A percentile compares a stretch with the other conserved stretches of the same genome.
Conservation (phyloP, 1,284 basidiomycete species). For the Sphaerobolus stellatus region DNA sequence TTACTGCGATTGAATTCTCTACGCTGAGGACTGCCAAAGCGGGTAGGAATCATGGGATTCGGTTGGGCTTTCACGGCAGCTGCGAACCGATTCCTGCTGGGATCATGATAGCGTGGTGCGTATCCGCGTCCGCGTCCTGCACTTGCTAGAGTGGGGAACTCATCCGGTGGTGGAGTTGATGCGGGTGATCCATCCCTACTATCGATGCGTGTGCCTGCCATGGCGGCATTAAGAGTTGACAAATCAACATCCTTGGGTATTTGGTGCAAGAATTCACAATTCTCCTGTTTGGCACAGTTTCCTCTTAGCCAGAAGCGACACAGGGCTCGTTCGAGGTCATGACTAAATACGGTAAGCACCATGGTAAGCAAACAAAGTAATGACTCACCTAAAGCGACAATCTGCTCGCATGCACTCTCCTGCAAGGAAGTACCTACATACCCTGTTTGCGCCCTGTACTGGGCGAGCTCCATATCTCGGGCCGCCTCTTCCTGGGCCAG, state of each 20-base stretch:
- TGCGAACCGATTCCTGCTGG: constrained; percentile 81
- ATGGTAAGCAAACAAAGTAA: background rate
- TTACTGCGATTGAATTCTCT: constrained; percentile 14
- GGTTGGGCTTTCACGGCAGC: constrained; percentile 71
- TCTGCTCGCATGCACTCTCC: constrained; percentile 95
- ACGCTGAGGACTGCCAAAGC: background rate
- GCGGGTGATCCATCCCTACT: constrained; percentile 38
- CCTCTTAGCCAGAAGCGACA: constrained; percentile 98
- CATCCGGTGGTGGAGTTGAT: constrained; percentile 60
- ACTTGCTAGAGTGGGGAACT: constrained; percentile 83
- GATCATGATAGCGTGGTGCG: constrained; percentile 50
- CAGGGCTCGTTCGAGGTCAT: constrained; percentile 88
- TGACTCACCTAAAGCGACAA: constrained; percentile 89
- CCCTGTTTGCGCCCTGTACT: constrained; percentile 62
- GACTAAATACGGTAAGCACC: constrained; percentile 43
- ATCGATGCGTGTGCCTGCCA: constrained; percentile 56
- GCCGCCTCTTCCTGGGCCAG: constrained; percentile 49
- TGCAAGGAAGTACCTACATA: constrained; percentile 95
- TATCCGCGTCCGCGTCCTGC: constrained; percentile 35
- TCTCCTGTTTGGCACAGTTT: constrained; percentile 91
- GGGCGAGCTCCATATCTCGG: constrained; percentile 58
- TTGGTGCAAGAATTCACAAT: constrained; percentile 88
- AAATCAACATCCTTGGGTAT: constrained; percentile 80
- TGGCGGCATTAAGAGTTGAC: constrained; percentile 63
- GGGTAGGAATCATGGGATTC: constrained; percentile 18